Base-by-base conservation (phyloP, 768 basidiomycete species). In the Xerocomellus amylosporus region DNA sequence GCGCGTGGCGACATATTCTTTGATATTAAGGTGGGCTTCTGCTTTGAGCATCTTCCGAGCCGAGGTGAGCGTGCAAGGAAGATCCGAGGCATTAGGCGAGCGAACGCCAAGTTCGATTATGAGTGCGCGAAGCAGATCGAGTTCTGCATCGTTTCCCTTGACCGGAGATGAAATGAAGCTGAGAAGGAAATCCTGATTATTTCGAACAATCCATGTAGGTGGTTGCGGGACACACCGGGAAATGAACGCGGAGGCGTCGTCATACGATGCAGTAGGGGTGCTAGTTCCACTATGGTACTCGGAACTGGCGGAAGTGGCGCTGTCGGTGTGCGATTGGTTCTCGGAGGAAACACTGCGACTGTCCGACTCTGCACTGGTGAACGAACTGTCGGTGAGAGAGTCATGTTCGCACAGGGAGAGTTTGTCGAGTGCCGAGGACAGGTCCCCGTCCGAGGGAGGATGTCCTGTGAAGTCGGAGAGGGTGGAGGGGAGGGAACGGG, bases 91-190 rank as follows among this genome's bases (percentile, higher is more conserved):
- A 30, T 72, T 73, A 0, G 76, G 75, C 15, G 74, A 74, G 62
- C 57, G 69, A 49, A 80, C 73, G n/a, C 88, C 88, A n/a, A 91
- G 76, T 71, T 91, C 90, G 56, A 90, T 75, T 59, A 89, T 83
- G 54, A 91, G 79, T 0, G 87, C 83, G 53, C 90, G 89, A 7
- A 90, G 75, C 37, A 91, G 74, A 7, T 79, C 75, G 34, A 91
- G 79, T 37, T 81, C 75, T 24, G 52, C 19, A 19, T 44, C 55
- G 0, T 49, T 51, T 26, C 54, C 56, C 31, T 55, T 51, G 22
- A 47, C 45, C 19, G 67, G 65, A 24, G 51, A 49, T n/a, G 61
- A 58, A 43, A 72, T 55, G 37, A 62, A 60, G 37, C 69, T 69
- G 31, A 49, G 42, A 46, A 46, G 37, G n/a, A 26, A 8, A 13